These are phyloP conservation scores for Abrus precatorius DNA, from an alignment of 306 rosid species.

Conservation along the genomic window DNA sequence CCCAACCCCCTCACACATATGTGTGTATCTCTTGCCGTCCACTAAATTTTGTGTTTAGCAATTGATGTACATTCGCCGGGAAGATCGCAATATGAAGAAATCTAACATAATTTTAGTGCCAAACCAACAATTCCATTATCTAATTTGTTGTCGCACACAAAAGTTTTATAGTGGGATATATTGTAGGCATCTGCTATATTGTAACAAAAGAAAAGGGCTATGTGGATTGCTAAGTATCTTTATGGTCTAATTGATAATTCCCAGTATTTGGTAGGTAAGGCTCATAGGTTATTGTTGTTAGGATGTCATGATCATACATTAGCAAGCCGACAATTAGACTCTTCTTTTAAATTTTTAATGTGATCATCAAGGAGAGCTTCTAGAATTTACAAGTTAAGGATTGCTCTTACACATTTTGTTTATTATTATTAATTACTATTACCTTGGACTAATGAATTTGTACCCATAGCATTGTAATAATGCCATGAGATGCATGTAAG, in stretches of 20 bases:
- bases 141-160: constrained; percentile 41
- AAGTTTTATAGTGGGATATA: constrained; percentile 12
- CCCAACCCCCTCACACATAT: not conserved
- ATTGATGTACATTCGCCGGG: constrained; percentile 39
- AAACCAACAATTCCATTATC: constrained; percentile 48
- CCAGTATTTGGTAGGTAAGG: constrained; percentile 46
- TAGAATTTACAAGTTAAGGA: constrained; percentile 48
- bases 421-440: not conserved
- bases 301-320: constrained; percentile 63
- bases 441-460: not conserved
- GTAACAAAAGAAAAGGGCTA: constrained; percentile 19
- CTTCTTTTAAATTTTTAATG: constrained; percentile 39
- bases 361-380: constrained; percentile 54
- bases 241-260: constrained; percentile 30
- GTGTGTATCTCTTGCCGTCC: constrained; percentile 48
- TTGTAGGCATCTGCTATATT: constrained; percentile 29
- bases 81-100: constrained; percentile 30
- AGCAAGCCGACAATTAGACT: constrained; percentile 52
- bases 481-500: constrained; percentile 2
- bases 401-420: not conserved
- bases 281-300: constrained; percentile 47
- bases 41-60: constrained; percentile 31
- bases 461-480: constrained; percentile 1
- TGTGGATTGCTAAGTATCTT: constrained; percentile 9
- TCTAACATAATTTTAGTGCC: constrained; percentile 34